phyloP scores from a whole-genome alignment of 129 eudicot species.

The Artemisia argyi region DNA sequence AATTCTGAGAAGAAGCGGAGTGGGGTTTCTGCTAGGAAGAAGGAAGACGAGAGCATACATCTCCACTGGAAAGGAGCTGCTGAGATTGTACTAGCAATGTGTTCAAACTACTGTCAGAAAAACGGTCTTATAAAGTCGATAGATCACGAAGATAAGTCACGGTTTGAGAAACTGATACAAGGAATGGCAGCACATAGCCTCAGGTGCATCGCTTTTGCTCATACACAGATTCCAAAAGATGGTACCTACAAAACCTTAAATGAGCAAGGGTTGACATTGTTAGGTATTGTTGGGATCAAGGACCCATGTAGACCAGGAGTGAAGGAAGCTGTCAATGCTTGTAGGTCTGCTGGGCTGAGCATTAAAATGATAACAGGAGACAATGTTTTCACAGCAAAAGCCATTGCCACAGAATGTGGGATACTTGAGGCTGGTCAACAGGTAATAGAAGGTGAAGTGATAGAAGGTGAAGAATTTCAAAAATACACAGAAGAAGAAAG shows the following conservation, averaged over 20 bases:
- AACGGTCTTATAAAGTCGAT: background rate
- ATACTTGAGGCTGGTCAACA: constrained; percentile 49
- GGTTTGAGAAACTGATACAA: background rate
- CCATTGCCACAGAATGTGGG: constrained; percentile 87
- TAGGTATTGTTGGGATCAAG: constrained; percentile 77
- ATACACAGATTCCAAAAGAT: constrained; percentile 15
- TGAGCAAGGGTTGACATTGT: constrained; percentile 53
- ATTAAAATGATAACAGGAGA: constrained; percentile 92
- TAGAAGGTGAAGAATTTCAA: constrained; percentile 32
- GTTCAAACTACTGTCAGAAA: constrained; percentile 20
- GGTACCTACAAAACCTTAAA: constrained; percentile 32
- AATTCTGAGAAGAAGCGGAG: constrained; percentile 49
- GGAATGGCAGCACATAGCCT: constrained; percentile 87
- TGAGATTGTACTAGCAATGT: constrained; percentile 45
- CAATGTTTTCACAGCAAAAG: constrained; percentile 88
- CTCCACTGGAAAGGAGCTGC: constrained; percentile 71
- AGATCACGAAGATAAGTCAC: background rate
- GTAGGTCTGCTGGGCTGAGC: constrained; percentile 67
- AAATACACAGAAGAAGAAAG: constrained; percentile 40
- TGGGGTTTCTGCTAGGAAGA: constrained; percentile 30
- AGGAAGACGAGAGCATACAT: constrained; percentile 10
- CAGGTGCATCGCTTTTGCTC: constrained; percentile 88
- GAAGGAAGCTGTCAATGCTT: constrained; percentile 56
- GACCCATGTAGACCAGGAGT: constrained; percentile 89
- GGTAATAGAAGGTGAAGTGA: background rate